These are phyloP conservation scores for Aegilops longissima DNA, from an alignment of 176 grass and related monocot genomes.

Conservation along the genomic window DNA sequence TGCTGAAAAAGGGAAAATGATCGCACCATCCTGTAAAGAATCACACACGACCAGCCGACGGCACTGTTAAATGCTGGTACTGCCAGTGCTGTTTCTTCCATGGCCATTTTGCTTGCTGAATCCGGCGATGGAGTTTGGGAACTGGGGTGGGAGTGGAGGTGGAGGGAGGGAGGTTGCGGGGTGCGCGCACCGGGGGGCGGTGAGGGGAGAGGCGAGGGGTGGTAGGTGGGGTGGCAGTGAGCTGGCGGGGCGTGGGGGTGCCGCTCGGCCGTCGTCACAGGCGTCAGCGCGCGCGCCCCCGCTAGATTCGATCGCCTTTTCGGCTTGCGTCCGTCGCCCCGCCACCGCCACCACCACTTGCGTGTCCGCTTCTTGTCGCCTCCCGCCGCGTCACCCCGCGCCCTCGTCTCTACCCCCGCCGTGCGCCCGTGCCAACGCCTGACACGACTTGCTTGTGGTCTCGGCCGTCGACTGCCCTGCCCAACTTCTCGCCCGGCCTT, in stretches of 20 bases:
- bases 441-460: neutral
- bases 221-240: constrained; percentile 40
- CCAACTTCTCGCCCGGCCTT: neutral
- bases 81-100: neutral
- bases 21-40: constrained; percentile 35
- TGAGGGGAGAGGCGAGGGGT: neutral
- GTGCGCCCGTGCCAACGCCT: neutral
- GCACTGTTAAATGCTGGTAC: neutral
- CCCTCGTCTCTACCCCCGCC: neutral
- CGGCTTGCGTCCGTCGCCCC: constrained; percentile 3
- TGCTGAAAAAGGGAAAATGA: constrained; percentile 29
- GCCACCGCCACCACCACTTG: neutral
- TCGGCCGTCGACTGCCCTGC: too few relatives aligned
- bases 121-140: neutral
- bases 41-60: neutral
- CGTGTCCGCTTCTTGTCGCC: constrained; percentile 37
- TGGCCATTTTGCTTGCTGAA: neutral
- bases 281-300: constrained; percentile 17
- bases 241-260: constrained; percentile 23
- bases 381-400: constrained; percentile 2
- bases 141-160: too few relatives aligned
- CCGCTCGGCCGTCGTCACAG: constrained; percentile 24
- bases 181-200: constrained; percentile 28
- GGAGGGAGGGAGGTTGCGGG: neutral
- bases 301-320: constrained; percentile 44